Base-by-base conservation (phyloP, 805 yeast species). In the Candida dendrica region DNA sequence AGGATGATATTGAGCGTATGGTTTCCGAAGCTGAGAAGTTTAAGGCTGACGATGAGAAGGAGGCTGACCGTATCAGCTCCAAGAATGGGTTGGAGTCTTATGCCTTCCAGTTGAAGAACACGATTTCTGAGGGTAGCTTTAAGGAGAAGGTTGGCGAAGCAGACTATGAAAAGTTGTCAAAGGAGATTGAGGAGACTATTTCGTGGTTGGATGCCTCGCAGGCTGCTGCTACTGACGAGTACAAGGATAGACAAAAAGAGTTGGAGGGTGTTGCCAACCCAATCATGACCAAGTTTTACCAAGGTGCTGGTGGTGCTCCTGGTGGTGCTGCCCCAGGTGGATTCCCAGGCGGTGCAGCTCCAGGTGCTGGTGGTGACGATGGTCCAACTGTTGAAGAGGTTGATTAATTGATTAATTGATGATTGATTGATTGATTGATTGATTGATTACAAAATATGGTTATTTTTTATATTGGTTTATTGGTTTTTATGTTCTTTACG, bases 71-170 rank as follows among this genome's bases (percentile, higher is more conserved):
- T 77, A 84, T 90, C 61, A 84, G 79, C 60, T 84, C 95, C 66
- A 90, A 88, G 91, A 91, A 90, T 73, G 95, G 84, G 62, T 82
- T 90, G 65, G 97, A 90, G 79, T 87, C 96, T 42, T 90, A 87
- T 71, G 86, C 96, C 60, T 90, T 88, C 81, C 83, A 93, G 46
- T 80, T 90, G 71, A 90, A 90, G 86, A 81, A 78, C 70, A 72
- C 95, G 44, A 67, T 84, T 49, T 63, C 75, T 51, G 95, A 85
- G 69, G 78, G 81, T 59, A 65, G 69, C 49, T 77, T 81, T 69
- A 83, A 81, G 73, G 88, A 86, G 73, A 87, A 85, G 69, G 74
- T 81, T 64, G 84, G 76, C 44, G 84, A 73, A 49, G 74, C 77
- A 52, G 93, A 84, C 65, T 71, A 75, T 58, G 86, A 83, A 66